Base-by-base conservation (phyloP, 225 moss, liverwort and hornwort species). In the Physcomitrellopsis africana region DNA sequence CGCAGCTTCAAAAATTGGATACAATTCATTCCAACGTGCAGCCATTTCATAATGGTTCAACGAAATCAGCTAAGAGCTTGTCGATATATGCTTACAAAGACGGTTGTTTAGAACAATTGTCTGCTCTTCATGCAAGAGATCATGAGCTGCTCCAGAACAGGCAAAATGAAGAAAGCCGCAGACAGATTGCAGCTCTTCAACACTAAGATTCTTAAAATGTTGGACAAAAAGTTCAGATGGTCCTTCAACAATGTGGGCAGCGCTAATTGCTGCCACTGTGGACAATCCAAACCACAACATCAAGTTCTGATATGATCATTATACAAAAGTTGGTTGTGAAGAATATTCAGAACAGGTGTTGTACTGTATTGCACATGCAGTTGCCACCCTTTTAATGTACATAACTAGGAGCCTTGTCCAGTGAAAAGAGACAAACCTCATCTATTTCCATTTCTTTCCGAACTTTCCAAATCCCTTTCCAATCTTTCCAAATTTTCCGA, bases 401-500 rank as follows among this genome's bases (percentile, higher is more conserved):
- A 64, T 15, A 16, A 44, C 44, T 11, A 60, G 8, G 12, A 14
- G 29, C 13, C 58, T 60, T 11, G 16, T 27, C 52, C 51, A 49
- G 15, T 19, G 47, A 24, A 66, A 22, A 22, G 10, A 29, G 11
- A 43, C 45, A 45, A 41, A 49, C 2, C 37, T 57, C 68, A 72
- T 41, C 65, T 84, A 84, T 48, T 84, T 84, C 80, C 84, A 81
- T 74, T 81, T 81, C 74, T 81, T 84, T 60, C 77, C 76, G 11
- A 78, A 59, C 75, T 66, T 67, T 14, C 80, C 80, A 1, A 57
- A 49, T 49, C 49, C 49, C 15, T 49, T 49, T 49, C 49, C 49
- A 15, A 49, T 76, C 37, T 37, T 37, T 37, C 32, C 32, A 37
- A 37, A 37, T 5, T 37, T 37, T 5, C 32, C 32, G 4, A 37